Percentiles rank a stretch among this genome's conserved stretches.
These are phyloP conservation scores for Metschnikowia vanudenii DNA, from an alignment of 805 yeast species.

Conservation along the genomic window DNA sequence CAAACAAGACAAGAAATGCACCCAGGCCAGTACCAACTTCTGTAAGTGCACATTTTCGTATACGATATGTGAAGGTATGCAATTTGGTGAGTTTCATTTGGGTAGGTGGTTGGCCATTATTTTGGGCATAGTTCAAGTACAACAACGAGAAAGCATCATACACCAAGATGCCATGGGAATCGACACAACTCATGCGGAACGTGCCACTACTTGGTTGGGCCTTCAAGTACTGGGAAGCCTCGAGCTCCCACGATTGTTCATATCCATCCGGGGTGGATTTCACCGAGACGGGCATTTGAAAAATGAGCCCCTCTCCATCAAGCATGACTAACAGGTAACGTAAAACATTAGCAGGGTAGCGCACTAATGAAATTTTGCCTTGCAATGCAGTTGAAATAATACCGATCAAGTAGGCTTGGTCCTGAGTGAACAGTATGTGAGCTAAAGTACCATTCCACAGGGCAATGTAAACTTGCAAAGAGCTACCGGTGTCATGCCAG, in stretches of 20 bases:
- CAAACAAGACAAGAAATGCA: slow-evolving; percentile 5
- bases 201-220: slow-evolving; percentile 5
- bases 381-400: neutral
- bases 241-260: neutral
- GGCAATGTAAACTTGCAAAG: slow-evolving; percentile 1
- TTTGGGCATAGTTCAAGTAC: neutral
- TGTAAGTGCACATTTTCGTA: slow-evolving; percentile 1
- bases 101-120: too few species aligned
- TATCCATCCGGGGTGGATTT: neutral
- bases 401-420: neutral
- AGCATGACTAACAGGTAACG: slow-evolving; percentile 4
- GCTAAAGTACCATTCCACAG: slow-evolving; percentile 16
- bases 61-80: slow-evolving; percentile 2
- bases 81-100: neutral
- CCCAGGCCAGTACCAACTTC: neutral
- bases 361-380: slow-evolving; percentile 4
- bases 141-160: slow-evolving; percentile 4
- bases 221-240: neutral
- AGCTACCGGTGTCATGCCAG: neutral
- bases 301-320: slow-evolving; percentile 7
- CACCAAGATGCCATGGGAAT: neutral
- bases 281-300: slow-evolving; percentile 3
- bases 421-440: slow-evolving; percentile 2
- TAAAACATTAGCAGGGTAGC: neutral
- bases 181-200: neutral